Evolutionary conservation across 495 filamentous ascomycete genomes (phyloP).

Genomic region (Aspergillus ellipticus): DNA sequence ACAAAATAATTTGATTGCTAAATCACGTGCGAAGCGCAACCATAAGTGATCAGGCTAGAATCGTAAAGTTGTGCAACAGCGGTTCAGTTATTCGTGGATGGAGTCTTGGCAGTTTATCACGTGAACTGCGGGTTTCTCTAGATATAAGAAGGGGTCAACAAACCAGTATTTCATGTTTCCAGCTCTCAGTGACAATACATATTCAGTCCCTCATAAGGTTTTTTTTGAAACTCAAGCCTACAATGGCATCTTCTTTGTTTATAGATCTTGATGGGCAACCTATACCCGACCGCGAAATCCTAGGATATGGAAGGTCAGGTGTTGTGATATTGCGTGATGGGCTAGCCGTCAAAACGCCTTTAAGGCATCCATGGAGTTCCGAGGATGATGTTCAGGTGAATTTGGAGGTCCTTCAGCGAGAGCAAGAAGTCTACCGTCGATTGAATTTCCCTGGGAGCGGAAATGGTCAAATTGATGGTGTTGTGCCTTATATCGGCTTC

Average conservation of each 20-base stretch:
- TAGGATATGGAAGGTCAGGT: conserved; percentile 17
- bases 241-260: conserved; percentile 6
- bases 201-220: too few relatives aligned
- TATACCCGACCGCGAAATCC: conserved; percentile 14
- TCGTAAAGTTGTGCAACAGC: too few relatives aligned
- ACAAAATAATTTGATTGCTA: too few relatives aligned
- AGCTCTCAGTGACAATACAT: not conserved
- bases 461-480: conserved; percentile 12
- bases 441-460: conserved; percentile 7
- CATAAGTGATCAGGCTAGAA: too few relatives aligned
- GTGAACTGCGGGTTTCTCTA: too few relatives aligned
- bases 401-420: conserved; percentile 15
- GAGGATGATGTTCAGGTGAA: conserved; percentile 21
- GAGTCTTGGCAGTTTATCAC: too few relatives aligned
- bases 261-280: conserved; percentile 14
- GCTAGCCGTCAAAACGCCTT: conserved; percentile 20
- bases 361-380: conserved; percentile 20
- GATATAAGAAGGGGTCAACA: not conserved
- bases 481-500: conserved; percentile 19
- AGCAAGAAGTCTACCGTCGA: conserved; percentile 27
- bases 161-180: not conserved
- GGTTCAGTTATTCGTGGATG: too few relatives aligned
- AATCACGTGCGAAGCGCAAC: too few relatives aligned
- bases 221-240: too few relatives aligned
- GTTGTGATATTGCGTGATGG: conserved; percentile 21